Base-by-base conservation (phyloP, 805 yeast genomes). In the Wickerhamomyces bovis region DNA sequence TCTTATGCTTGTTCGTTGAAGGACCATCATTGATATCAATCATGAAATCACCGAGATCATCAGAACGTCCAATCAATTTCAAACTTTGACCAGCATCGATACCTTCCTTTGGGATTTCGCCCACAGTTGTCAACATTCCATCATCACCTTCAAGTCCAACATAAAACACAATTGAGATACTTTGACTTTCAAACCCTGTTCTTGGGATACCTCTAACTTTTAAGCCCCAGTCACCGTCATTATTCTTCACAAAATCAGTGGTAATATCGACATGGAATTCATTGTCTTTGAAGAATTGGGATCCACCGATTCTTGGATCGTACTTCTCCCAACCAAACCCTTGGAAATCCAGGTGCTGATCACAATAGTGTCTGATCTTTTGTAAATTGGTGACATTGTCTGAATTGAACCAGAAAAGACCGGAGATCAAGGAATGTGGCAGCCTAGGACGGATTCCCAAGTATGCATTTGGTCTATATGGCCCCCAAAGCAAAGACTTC, bases 231-330 rank as follows among this genome's bases (percentile, higher is more conserved):
- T 85, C 82, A 3, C 83, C 86, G 46, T 78, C 83, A 9, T 64
- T 69, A 42, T 78, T 75, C 66, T 94, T 94, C 26, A 85, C 85
- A 63, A 89, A 86, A 50, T 84, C 86, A 6, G 87, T 79, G 0
- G 78, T 76, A 36, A 94, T 57, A 45, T 77, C 76, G 4, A 89
- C 64, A 45, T 79, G 78, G 50, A 80, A 76, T 30, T 77, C 85
- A 19, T 67, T 64, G 62, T 94, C 99, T 33, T 71, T 67, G 25
- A 94, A 80, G 2, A 77, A 69, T 60, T 94, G 92, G 50, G 76
- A 70, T 0, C 99, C 99, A 21, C 99, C 99, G 13, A 66, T 43
- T 52, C 98, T 74, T 6, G 97, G 89, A 61, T 94, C 98, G 62
- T 85, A 94, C 33, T 72, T 69, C n/a, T 77, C 72, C 97, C 97